Conservation (phyloP, 176 grass and related monocot genomes). For the Avena eriantha region DNA sequence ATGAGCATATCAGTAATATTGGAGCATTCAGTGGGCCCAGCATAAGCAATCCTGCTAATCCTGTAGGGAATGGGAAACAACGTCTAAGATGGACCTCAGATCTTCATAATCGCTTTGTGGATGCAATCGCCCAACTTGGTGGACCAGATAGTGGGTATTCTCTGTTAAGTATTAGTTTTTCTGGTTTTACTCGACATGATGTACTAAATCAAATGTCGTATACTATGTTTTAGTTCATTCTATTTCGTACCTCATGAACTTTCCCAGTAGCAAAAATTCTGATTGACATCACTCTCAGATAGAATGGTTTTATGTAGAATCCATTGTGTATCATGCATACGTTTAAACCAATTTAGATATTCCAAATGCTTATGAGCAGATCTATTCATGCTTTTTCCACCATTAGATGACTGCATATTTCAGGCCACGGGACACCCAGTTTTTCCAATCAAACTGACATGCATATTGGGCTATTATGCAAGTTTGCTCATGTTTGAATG, state of each 20-base stretch:
- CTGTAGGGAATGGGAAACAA: conserved; percentile 76
- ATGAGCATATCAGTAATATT: conserved; percentile 59
- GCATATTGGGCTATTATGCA: neutral
- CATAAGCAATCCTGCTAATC: conserved; percentile 62
- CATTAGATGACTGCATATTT: neutral
- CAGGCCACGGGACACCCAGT: neutral
- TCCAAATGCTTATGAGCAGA: conserved; percentile 31
- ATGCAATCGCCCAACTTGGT: conserved; percentile 94
- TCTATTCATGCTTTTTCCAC: neutral
- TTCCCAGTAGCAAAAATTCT: neutral
- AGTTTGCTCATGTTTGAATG: neutral
- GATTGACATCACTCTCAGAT: neutral
- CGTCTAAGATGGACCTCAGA: conserved; percentile 91
- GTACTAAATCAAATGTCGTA: neutral
- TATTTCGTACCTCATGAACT: conserved; percentile 21
- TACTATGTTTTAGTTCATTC: conserved; percentile 26
- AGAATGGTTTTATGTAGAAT: neutral
- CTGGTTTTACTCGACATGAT: conserved; percentile 33
- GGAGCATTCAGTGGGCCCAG: conserved; percentile 66
- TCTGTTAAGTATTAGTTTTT: conserved; percentile 41
- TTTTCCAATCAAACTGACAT: neutral
- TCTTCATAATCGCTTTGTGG: conserved; percentile 96
- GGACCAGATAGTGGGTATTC: conserved; percentile 99
- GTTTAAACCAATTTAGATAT: neutral
- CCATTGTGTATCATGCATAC: neutral